Percentiles rank a stretch among this genome's conserved stretches.
phyloP scores from a whole-genome alignment of 2,329 filamentous ascomycete species.

The Ceratocystis huliohia region DNA sequence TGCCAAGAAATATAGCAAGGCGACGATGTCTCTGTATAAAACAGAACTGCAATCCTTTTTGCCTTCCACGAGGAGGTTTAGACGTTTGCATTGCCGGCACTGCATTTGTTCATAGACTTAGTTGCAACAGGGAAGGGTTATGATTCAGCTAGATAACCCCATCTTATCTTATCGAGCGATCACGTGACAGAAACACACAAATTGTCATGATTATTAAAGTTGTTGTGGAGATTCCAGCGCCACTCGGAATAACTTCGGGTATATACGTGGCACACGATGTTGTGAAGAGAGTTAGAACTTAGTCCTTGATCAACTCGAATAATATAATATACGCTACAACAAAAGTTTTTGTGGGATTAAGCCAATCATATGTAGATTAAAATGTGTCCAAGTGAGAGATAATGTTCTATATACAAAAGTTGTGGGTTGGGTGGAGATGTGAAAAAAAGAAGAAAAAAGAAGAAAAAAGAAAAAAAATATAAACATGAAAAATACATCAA shows the following conservation, averaged over 20 bases:
- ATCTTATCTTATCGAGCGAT: too few species aligned
- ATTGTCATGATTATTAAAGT: too few species aligned
- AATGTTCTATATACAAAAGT: too few species aligned
- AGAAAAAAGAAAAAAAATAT: neutral
- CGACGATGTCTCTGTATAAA: neutral
- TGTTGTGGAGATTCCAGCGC: too few species aligned
- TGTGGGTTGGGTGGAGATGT: too few species aligned
- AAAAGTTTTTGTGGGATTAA: neutral
- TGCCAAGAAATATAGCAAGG: neutral
- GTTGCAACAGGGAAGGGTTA: neutral
- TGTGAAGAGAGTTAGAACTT: too few species aligned
- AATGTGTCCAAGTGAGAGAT: neutral
- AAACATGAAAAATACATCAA: neutral
- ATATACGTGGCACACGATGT: too few species aligned
- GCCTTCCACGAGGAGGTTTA: neutral
- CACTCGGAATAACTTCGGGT: too few species aligned
- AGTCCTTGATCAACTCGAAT: too few species aligned
- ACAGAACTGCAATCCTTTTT: neutral
- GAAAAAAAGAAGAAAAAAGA: neutral
- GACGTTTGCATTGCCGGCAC: slow-evolving; percentile 1
- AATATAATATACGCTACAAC: too few species aligned
- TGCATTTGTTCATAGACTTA: neutral
- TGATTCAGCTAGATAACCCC: neutral
- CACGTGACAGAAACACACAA: too few species aligned
- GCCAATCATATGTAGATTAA: neutral